Evolutionary conservation across 2,329 filamentous ascomycete genomes (phyloP), one percentile per base, ranked within the genome.

Genomic region (Ascochyta clinopodiicola): DNA sequence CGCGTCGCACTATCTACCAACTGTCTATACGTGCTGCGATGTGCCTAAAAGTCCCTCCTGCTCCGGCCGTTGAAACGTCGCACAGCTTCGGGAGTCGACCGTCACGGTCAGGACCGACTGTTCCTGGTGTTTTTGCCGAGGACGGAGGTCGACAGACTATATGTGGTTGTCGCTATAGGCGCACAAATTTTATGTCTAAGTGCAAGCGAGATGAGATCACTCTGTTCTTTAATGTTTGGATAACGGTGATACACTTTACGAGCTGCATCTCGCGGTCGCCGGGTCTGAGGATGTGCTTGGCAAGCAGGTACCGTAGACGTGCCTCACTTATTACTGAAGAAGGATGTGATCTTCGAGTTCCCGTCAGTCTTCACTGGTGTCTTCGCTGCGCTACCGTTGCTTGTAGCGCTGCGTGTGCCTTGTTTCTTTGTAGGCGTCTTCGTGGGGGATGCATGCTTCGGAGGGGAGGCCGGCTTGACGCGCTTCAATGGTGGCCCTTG

Each of bases 311-410:
- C n/a, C 15, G 24, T 43, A 12, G 13, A 38, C 21, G 12, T 39
- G 43, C 38, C 40, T 73, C 72, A 81, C 67, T 79, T 81, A 37
- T 78, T 81, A 34, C 71, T 76, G 68, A 86, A 85, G 69, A 86
- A 86, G 66, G 74, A 81, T 32, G 83, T 86, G 55, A 86, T 86
- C 68, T 82, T 82, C 63, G 83, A 80, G 51, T 80, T 85, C 15
- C 83, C 81, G 61, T 79, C 76, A 27, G 73, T 71, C 44, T 84
- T 60, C 74, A 74, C 55, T 21, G 73, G 66, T 9, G 68, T 72
- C 66, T 82, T 83, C 38, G 75, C 68, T 38, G 77, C 73, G 46
- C 76, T 82, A 32, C 77, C 73, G 65, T 87, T 87, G 60, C 78
- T 83, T 6, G 82, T 85, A 31, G 84, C 83, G 71, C 84, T 86